Evolutionary conservation across 2,329 filamentous ascomycete species (phyloP).

Genomic region (Pleoardoris graminearum): DNA sequence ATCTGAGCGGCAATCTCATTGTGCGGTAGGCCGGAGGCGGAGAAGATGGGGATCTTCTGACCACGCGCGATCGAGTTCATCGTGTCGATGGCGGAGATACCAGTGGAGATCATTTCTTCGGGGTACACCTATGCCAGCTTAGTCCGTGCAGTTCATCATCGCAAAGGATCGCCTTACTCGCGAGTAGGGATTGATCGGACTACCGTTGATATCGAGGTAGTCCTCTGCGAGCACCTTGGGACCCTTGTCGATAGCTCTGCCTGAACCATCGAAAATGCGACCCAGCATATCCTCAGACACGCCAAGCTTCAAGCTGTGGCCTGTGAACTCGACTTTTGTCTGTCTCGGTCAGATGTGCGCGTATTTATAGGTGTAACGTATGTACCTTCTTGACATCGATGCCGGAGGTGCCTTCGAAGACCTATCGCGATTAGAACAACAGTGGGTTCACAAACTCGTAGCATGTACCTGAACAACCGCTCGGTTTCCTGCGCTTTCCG

Average conservation of each 20-base stretch:
- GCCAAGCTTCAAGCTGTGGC: conserved; percentile 95
- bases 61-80: conserved; percentile 94
- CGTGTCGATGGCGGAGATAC: conserved; percentile 98
- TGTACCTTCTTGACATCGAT: conserved; percentile 94
- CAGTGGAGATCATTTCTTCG: conserved; percentile 99
- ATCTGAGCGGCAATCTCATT: conserved; percentile 99
- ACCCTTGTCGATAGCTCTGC: conserved; percentile 97
- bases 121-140: conserved; percentile 75
- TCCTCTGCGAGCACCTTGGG: conserved; percentile 98
- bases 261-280: conserved; percentile 97
- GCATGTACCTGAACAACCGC: conserved; percentile 84
- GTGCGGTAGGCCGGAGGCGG: conserved; percentile 94
- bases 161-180: conserved; percentile 64
- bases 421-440: conserved; percentile 58
- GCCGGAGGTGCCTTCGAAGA: conserved; percentile 95
- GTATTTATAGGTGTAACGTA: conserved; percentile 13
- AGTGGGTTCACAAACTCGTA: not conserved
- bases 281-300: conserved; percentile 99
- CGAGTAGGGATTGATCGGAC: conserved; percentile 97
- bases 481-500: conserved; percentile 68
- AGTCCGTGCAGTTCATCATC: conserved; percentile 24
- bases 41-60: conserved; percentile 99
- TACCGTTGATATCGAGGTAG: conserved; percentile 98
- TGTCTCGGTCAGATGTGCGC: conserved; percentile 46
- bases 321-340: conserved; percentile 97